Conservation (phyloP, 331 rosid genomes). For the Rosa hybrid region DNA sequence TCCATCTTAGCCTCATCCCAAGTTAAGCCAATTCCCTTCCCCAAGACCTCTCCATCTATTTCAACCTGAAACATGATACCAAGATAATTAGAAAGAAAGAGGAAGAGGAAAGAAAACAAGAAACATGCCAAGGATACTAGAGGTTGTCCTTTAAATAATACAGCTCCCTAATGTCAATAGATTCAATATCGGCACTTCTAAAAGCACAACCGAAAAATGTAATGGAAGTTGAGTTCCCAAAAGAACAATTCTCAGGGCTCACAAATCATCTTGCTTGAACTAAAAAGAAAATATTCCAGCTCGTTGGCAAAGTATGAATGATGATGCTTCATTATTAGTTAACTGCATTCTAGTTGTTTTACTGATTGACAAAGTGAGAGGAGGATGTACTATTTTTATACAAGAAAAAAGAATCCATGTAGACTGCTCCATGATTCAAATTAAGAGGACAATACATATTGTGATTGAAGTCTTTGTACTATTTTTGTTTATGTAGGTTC, state of each 20-base stretch:
- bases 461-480: background rate
- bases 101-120: background rate
- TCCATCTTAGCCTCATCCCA: conserved; percentile 92
- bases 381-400: background rate
- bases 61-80: conserved; percentile 56
- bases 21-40: conserved; percentile 78
- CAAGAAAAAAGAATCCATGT: background rate
- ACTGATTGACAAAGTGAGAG: background rate
- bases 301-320: background rate
- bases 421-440: background rate
- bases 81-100: conserved; percentile 13
- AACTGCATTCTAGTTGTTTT: conserved; percentile 6
- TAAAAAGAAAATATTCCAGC: background rate
- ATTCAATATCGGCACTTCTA: background rate
- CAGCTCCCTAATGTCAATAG: background rate
- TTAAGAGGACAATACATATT: background rate
- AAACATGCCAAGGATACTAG: background rate
- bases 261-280: background rate
- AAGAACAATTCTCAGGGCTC: background rate
- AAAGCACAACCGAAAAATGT: background rate
- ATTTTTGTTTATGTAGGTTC: background rate
- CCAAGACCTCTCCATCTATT: conserved; percentile 77
- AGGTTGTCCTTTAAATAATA: conserved; percentile 7
- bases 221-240: conserved; percentile 7
- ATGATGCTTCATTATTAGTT: conserved; percentile 20